Evolutionary conservation across 2,329 filamentous ascomycete genomes (phyloP).

Genomic region (Aspergillus hiratsukae): DNA sequence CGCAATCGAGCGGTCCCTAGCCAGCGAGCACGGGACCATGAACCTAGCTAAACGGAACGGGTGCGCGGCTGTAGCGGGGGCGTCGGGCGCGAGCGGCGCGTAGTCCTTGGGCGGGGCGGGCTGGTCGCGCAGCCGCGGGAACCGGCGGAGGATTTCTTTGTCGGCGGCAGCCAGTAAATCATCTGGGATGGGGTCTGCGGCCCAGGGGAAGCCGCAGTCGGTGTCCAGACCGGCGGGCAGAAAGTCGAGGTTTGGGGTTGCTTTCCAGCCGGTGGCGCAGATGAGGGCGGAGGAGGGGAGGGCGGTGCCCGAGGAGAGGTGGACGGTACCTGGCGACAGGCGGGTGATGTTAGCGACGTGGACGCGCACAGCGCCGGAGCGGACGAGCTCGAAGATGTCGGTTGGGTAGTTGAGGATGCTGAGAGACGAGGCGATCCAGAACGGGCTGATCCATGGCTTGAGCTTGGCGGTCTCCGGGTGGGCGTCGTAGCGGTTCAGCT

Average conservation of each 20-base stretch:
- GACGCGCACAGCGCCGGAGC: constrained; percentile 50
- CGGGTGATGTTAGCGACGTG: constrained; percentile 52
- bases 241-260: constrained; percentile 47
- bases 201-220: constrained; percentile 46
- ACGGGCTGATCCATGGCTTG: constrained; percentile 42
- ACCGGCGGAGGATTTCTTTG: constrained; percentile 47
- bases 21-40: constrained; percentile 42
- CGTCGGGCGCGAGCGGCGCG: constrained; percentile 28
- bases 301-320: constrained; percentile 44
- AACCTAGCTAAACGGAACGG: constrained; percentile 47
- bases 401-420: constrained; percentile 59
- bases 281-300: constrained; percentile 50
- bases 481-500: constrained; percentile 43
- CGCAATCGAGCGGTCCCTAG: constrained; percentile 42
- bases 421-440: constrained; percentile 54
- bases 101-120: constrained; percentile 27
- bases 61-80: constrained; percentile 38
- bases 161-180: constrained; percentile 44
- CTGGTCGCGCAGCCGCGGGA: constrained; percentile 47
- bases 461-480: constrained; percentile 44
- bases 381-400: constrained; percentile 55
- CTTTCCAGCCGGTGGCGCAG: constrained; percentile 55
- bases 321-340: constrained; percentile 44
- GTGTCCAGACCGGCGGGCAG: constrained; percentile 39
- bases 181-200: constrained; percentile 28